Percentiles rank a stretch among this genome's conserved stretches.
phyloP scores from a whole-genome alignment of 495 filamentous ascomycete species.

The Hypoxylon intermedium region DNA sequence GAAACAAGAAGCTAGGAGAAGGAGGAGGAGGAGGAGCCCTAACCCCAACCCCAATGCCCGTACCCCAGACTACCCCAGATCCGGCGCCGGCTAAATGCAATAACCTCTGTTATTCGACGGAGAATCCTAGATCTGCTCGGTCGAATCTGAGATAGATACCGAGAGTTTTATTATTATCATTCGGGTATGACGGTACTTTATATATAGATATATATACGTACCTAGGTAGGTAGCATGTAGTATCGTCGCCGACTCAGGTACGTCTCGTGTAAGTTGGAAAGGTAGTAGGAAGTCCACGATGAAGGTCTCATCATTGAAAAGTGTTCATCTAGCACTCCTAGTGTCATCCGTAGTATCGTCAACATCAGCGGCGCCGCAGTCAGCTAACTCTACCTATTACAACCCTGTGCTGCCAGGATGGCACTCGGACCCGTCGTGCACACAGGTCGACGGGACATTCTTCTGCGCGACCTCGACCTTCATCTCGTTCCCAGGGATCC shows the following conservation, averaged over 20 bases:
- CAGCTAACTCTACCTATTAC: slow-evolving; percentile 37
- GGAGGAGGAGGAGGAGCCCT: too few relatives aligned
- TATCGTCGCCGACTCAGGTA: neutral
- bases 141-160: slow-evolving; percentile 2
- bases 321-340: slow-evolving; percentile 1
- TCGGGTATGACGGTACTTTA: too few relatives aligned
- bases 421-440: slow-evolving; percentile 47
- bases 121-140: slow-evolving; percentile 22
- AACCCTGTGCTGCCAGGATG: slow-evolving; percentile 47
- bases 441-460: slow-evolving; percentile 42
- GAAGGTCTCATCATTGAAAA: slow-evolving; percentile 10
- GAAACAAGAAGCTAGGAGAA: too few relatives aligned
- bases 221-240: neutral
- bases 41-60: too few relatives aligned
- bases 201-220: too few relatives aligned
- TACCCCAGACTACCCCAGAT: slow-evolving; percentile 23
- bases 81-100: slow-evolving; percentile 15
- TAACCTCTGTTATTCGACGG: slow-evolving; percentile 20
- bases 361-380: neutral
- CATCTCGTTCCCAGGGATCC: slow-evolving; percentile 46
- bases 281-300: slow-evolving; percentile 3
- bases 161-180: neutral
- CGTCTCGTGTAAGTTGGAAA: neutral
- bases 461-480: slow-evolving; percentile 49
- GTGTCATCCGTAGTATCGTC: neutral